phyloP scores from a whole-genome alignment of 2,329 filamentous ascomycete species.

The Fusarium tricinctum region DNA sequence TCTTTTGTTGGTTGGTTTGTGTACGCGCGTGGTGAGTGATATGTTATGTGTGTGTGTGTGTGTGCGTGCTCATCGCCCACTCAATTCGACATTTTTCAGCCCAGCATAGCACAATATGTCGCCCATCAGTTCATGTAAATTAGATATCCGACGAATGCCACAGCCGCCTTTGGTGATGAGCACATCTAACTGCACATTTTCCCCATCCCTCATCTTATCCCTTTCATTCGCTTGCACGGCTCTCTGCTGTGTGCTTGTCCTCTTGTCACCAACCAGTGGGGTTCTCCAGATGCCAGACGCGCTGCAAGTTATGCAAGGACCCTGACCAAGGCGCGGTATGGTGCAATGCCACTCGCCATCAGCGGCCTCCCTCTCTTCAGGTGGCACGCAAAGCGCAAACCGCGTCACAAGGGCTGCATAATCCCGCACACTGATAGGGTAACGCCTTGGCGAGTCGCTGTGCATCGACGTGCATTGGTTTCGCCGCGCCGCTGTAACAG shows the following conservation, averaged over 20 bases:
- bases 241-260: slow-evolving; percentile 23
- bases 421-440: slow-evolving; percentile 53
- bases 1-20: slow-evolving; percentile 26
- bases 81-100: slow-evolving; percentile 10
- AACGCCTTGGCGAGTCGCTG: slow-evolving; percentile 37
- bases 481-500: slow-evolving; percentile 42
- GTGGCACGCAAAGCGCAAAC: slow-evolving; percentile 51
- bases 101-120: slow-evolving; percentile 25
- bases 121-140: slow-evolving; percentile 6
- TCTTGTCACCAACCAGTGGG: slow-evolving; percentile 38
- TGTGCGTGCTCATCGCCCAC: slow-evolving; percentile 34
- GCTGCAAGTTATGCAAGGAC: slow-evolving; percentile 46
- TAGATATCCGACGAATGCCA: slow-evolving; percentile 28
- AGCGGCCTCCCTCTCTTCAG: slow-evolving; percentile 41
- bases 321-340: slow-evolving; percentile 42
- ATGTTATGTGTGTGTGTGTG: neutral
- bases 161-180: slow-evolving; percentile 40
- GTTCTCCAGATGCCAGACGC: slow-evolving; percentile 44
- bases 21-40: slow-evolving; percentile 40
- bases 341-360: slow-evolving; percentile 45
- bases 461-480: slow-evolving; percentile 40
- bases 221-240: slow-evolving; percentile 40
- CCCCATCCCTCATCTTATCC: slow-evolving; percentile 42
- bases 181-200: slow-evolving; percentile 41
- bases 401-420: slow-evolving; percentile 56